A percentile compares a stretch with the other conserved stretches of the same genome.
These are phyloP conservation scores for Triangularia setosa DNA, from an alignment of 2,329 filamentous ascomycete genomes.

Conservation along the genomic window DNA sequence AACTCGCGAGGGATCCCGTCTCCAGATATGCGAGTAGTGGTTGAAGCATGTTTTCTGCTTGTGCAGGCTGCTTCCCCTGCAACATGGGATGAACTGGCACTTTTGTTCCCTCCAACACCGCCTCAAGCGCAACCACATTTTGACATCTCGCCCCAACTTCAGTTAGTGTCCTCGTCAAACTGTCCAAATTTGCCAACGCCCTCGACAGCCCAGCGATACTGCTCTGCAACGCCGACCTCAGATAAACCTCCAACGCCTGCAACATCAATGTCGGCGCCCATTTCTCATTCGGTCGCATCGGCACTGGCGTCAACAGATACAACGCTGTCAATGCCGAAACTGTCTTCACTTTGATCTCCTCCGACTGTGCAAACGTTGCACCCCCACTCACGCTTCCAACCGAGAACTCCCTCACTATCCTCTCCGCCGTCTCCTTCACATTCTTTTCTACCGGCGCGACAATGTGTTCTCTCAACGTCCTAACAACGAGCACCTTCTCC, in stretches of 20 bases:
- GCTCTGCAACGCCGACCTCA: slow-evolving; percentile 75
- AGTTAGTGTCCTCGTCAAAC: slow-evolving; percentile 72
- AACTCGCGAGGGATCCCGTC: slow-evolving; percentile 79
- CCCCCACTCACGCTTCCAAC: slow-evolving; percentile 51
- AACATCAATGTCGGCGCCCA: slow-evolving; percentile 69
- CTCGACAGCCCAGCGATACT: slow-evolving; percentile 71
- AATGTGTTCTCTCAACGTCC: slow-evolving; percentile 63
- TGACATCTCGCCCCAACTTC: slow-evolving; percentile 84
- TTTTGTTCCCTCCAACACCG: slow-evolving; percentile 65
- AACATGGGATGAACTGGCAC: slow-evolving; percentile 67
- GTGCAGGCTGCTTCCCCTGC: slow-evolving; percentile 25
- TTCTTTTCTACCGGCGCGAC: slow-evolving; percentile 68
- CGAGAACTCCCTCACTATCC: slow-evolving; percentile 79
- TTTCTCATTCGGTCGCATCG: slow-evolving; percentile 64
- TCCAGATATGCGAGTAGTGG: slow-evolving; percentile 75
- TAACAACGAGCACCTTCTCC: slow-evolving; percentile 68
- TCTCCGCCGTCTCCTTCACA: slow-evolving; percentile 69
- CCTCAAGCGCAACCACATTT: slow-evolving; percentile 83
- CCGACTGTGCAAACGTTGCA: slow-evolving; percentile 59
- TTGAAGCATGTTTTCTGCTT: slow-evolving; percentile 56
- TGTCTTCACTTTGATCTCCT: slow-evolving; percentile 71
- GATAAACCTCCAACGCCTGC: slow-evolving; percentile 72
- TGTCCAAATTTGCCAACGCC: slow-evolving; percentile 74
- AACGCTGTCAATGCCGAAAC: slow-evolving; percentile 72
- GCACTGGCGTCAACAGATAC: slow-evolving; percentile 76